Conservation (phyloP, 2,329 filamentous ascomycete genomes). For the Cadophora sp. region DNA sequence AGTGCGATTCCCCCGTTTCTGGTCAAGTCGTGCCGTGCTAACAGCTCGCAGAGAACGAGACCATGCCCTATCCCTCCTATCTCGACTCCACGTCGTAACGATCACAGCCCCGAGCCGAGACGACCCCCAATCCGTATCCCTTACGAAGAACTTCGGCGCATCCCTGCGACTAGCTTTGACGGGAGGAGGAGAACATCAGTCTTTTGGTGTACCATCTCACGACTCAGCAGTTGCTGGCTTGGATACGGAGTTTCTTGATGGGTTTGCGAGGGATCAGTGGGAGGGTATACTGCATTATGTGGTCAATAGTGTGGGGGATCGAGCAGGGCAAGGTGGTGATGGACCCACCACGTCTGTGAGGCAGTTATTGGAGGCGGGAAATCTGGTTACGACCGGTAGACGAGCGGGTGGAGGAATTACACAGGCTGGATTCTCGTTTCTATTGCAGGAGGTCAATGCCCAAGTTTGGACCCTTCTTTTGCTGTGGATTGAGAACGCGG, state of each 20-base stretch:
- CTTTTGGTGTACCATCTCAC: slow-evolving; percentile 86
- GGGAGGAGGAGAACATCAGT: slow-evolving; percentile 82
- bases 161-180: slow-evolving; percentile 88
- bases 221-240: slow-evolving; percentile 68
- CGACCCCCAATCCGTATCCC: slow-evolving; percentile 72
- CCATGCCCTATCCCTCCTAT: slow-evolving; percentile 80
- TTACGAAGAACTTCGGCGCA: slow-evolving; percentile 82
- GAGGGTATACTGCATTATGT: slow-evolving; percentile 96
- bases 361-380: slow-evolving; percentile 79
- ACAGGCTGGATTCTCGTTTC: slow-evolving; percentile 90
- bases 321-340: slow-evolving; percentile 53
- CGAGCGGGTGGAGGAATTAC: slow-evolving; percentile 74
- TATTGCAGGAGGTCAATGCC: slow-evolving; percentile 93
- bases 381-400: slow-evolving; percentile 71
- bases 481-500: slow-evolving; percentile 87
- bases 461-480: slow-evolving; percentile 97
- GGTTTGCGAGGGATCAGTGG: slow-evolving; percentile 88
- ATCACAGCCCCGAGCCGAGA: slow-evolving; percentile 67
- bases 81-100: slow-evolving; percentile 84
- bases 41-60: slow-evolving; percentile 71
- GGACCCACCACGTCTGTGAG: slow-evolving; percentile 81
- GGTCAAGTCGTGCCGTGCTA: slow-evolving; percentile 19
- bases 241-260: slow-evolving; percentile 77
- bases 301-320: slow-evolving; percentile 74
- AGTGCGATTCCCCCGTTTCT: slow-evolving; percentile 47